phyloP scores from a whole-genome alignment of 2,329 filamentous ascomycete genomes.

The Sordariomycetes sp. region DNA sequence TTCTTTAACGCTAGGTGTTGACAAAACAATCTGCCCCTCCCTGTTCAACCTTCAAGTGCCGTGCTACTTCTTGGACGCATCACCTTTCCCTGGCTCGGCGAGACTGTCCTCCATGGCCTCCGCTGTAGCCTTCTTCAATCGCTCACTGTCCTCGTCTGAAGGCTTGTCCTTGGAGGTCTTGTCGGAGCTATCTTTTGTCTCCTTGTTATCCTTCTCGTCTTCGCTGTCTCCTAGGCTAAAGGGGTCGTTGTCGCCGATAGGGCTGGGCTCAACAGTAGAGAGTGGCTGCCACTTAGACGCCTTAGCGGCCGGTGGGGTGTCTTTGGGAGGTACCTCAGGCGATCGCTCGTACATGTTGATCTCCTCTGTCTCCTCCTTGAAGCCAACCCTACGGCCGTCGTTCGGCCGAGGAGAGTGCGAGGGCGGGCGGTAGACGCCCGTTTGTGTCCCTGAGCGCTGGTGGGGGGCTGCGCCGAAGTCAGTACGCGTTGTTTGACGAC shows the following conservation, averaged over 20 bases:
- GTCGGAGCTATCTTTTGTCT: conserved; percentile 30
- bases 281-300: conserved; percentile 96
- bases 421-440: conserved; percentile 31
- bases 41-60: no score
- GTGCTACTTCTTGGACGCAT: conserved; percentile 24
- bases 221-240: conserved; percentile 96
- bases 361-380: conserved; percentile 57
- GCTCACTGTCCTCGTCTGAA: conserved; percentile 50
- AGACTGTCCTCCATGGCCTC: conserved; percentile 50
- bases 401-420: conserved; percentile 39
- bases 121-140: conserved; percentile 55
- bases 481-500: no score
- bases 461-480: conserved; percentile 21
- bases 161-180: conserved; percentile 48
- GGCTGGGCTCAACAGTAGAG: conserved; percentile 70
- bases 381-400: conserved; percentile 45
- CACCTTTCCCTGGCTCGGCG: conserved; percentile 28
- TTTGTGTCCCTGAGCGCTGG: conserved; percentile 70
- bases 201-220: conserved; percentile 66
- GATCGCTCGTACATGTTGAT: conserved; percentile 66
- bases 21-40: neutral
- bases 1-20: neutral
- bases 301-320: conserved; percentile 44
- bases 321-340: conserved; percentile 45
- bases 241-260: conserved; percentile 84